Percentiles rank a stretch among this genome's conserved stretches.
phyloP scores from a whole-genome alignment of 2,329 filamentous ascomycete species.

The Lecanicillium sp. region DNA sequence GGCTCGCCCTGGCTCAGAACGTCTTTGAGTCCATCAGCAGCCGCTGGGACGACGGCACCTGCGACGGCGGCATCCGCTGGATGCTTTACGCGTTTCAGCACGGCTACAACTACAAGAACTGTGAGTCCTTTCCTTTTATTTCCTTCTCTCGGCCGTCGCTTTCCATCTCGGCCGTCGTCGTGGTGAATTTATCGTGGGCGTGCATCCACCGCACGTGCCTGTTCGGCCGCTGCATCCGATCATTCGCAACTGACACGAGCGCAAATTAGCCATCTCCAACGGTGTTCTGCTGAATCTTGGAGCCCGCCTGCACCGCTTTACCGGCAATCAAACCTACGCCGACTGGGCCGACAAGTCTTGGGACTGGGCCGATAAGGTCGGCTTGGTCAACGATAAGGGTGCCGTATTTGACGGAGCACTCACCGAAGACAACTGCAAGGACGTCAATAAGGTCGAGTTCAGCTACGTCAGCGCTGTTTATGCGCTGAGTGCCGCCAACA shows the following conservation, averaged over 20 bases:
- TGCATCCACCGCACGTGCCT: too few species aligned
- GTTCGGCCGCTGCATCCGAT: too few species aligned
- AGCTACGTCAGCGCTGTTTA: conserved; percentile 2
- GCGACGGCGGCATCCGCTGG: conserved; percentile 69
- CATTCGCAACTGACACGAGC: neutral
- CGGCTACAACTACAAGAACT: conserved; percentile 56
- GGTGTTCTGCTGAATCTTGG: conserved; percentile 58
- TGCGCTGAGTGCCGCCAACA: conserved; percentile 45
- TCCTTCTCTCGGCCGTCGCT: too few species aligned
- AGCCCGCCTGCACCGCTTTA: conserved; percentile 65
- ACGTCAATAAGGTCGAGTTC: conserved; percentile 38
- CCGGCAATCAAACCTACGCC: conserved; percentile 56
- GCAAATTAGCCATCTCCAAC: conserved; percentile 41
- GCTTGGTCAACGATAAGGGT: conserved; percentile 51
- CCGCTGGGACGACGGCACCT: conserved; percentile 36
- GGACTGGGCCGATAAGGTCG: conserved; percentile 51
- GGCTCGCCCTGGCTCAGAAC: conserved; percentile 65
- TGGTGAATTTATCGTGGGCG: too few species aligned
- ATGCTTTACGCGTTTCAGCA: conserved; percentile 68
- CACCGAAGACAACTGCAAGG: conserved; percentile 45
- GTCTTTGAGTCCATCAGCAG: conserved; percentile 46
- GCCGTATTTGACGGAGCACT: conserved; percentile 55
- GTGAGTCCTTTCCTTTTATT: neutral
- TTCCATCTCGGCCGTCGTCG: too few species aligned
- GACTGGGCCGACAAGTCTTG: conserved; percentile 58